Evolutionary conservation across 148 eudicot species (phyloP).

Genomic region (Amaranthus hypochondriacus): DNA sequence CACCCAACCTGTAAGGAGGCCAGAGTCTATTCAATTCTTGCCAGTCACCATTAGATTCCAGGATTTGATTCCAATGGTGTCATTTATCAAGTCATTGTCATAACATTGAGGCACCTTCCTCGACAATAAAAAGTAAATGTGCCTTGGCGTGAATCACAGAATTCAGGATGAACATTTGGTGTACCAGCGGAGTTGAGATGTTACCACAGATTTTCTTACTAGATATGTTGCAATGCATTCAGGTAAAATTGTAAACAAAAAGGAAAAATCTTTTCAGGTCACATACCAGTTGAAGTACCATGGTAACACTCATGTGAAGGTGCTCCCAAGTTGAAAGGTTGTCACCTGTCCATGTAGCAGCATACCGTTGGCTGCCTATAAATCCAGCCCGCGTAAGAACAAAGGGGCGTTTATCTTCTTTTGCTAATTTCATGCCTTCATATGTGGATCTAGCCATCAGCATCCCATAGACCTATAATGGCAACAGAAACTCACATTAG

Average conservation of each 20-base stretch:
- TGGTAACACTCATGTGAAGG: conserved; percentile 92
- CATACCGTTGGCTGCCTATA: conserved; percentile 94
- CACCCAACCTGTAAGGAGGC: background rate
- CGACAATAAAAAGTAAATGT: background rate
- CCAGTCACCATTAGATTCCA: background rate
- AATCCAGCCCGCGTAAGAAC: conserved; percentile 98
- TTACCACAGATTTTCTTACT: background rate
- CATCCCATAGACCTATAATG: conserved; percentile 81
- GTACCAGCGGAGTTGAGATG: background rate
- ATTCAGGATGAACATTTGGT: background rate
- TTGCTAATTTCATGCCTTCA: conserved; percentile 85
- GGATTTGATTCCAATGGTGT: background rate
- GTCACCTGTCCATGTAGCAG: conserved; percentile 99
- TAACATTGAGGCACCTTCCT: background rate
- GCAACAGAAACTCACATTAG: background rate
- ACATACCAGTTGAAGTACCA: conserved; percentile 97
- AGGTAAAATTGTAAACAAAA: conserved; percentile 1
- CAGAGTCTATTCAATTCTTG: background rate
- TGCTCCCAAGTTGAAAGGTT: conserved; percentile 99
- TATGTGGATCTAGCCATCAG: conserved; percentile 96
- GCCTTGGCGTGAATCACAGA: background rate
- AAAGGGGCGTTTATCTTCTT: conserved; percentile 73
- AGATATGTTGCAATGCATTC: background rate
- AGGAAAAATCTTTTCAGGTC: background rate
- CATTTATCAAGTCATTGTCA: background rate